Percentiles rank a stretch among this genome's conserved stretches.
Evolutionary conservation across 225 moss, liverwort and hornwort genomes (phyloP).

Genomic region (Straminergon stramineum): DNA sequence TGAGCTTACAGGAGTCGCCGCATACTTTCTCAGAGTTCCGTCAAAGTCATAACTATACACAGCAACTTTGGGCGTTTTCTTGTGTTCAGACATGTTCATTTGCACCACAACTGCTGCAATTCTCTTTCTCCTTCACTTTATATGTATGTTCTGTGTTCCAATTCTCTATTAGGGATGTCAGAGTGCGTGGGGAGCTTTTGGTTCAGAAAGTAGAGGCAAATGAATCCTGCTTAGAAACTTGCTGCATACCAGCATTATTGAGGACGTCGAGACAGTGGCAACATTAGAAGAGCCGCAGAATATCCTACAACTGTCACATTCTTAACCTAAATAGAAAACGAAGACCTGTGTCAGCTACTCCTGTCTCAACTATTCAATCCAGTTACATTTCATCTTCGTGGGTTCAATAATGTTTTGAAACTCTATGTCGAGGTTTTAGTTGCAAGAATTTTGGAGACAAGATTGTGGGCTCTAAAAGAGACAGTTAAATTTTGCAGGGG

Average conservation of each 20-base stretch:
- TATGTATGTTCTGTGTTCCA: not conserved
- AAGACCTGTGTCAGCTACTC: not conserved
- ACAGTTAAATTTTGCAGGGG: not conserved
- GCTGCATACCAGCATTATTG: not conserved
- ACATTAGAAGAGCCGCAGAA: not conserved
- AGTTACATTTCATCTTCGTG: not conserved
- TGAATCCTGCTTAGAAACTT: not conserved
- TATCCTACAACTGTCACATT: not conserved
- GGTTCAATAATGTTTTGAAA: not conserved
- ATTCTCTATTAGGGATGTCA: not conserved
- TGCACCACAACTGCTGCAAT: not conserved
- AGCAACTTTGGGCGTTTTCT: not conserved
- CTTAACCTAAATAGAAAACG: not conserved
- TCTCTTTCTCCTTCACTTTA: not conserved
- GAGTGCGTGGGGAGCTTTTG: not conserved
- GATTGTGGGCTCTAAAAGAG: not conserved
- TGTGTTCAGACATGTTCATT: not conserved
- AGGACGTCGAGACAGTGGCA: not conserved
- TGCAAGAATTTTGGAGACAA: not conserved
- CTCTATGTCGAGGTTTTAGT: not conserved
- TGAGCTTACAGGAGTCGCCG: not conserved
- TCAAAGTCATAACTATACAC: not conserved
- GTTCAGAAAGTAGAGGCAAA: not conserved
- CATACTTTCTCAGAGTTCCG: not conserved
- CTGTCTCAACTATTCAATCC: not conserved